Percentiles rank a stretch among this genome's conserved stretches.
phyloP scores from a whole-genome alignment of 192 early-diverging fungal species.

The Dimargaris cristalligena region DNA sequence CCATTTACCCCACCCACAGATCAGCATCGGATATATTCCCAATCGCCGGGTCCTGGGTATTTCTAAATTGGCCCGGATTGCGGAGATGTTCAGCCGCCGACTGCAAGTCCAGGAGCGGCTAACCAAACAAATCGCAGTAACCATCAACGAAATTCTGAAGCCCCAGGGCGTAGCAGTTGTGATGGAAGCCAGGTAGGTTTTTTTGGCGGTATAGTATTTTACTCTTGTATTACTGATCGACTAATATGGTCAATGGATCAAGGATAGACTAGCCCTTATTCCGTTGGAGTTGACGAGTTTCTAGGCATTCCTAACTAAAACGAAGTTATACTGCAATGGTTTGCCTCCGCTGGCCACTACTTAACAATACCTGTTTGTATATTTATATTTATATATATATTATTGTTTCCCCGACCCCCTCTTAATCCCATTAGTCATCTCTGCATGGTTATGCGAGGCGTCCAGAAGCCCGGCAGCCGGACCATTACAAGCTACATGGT shows the following conservation, averaged over 20 bases:
- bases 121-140: conserved; percentile 91
- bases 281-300: too few species aligned
- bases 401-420: too few species aligned
- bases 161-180: conserved; percentile 95
- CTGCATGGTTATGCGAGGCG: conserved; percentile 97
- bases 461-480: conserved; percentile 87
- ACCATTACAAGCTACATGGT: conserved; percentile 94
- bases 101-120: conserved; percentile 96
- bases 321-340: too few species aligned
- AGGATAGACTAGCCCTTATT: too few species aligned
- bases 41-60: conserved; percentile 88
- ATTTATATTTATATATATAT: too few species aligned
- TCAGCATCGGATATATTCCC: conserved; percentile 94
- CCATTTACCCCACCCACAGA: too few species aligned
- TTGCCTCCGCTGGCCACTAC: too few species aligned
- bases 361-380: too few species aligned
- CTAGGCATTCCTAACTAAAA: too few species aligned
- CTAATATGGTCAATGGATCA: too few species aligned
- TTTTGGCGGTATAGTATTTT: conserved; percentile 13
- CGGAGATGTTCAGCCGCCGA: conserved; percentile 93
- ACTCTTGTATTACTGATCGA: too few species aligned
- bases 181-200: conserved; percentile 75
- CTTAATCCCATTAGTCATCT: conserved; percentile 63
- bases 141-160: conserved; percentile 78
- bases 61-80: conserved; percentile 91